Evolutionary conservation across 257 asterid genomes (phyloP).

Genomic region (Petrea volubilis): DNA sequence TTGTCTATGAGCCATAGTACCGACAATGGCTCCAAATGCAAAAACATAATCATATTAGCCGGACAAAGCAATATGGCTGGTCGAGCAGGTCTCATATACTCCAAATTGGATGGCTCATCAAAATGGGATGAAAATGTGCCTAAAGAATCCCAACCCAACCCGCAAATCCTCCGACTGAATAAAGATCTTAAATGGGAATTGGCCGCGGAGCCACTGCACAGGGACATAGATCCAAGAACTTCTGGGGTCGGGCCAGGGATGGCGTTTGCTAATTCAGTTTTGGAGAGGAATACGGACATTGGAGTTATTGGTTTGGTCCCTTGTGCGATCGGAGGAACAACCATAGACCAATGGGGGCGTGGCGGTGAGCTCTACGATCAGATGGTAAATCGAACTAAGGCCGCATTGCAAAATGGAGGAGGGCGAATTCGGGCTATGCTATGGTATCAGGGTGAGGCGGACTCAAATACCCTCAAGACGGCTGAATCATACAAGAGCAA

Average conservation of each 20-base stretch:
- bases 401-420: slow-evolving; percentile 32
- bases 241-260: slow-evolving; percentile 75
- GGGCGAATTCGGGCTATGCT: slow-evolving; percentile 24
- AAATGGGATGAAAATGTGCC: slow-evolving; percentile 42
- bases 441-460: slow-evolving; percentile 61
- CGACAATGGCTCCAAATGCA: neutral
- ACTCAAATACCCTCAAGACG: neutral
- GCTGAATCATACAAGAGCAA: slow-evolving; percentile 19
- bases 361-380: slow-evolving; percentile 32
- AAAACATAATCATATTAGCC: slow-evolving; percentile 45
- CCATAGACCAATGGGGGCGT: slow-evolving; percentile 38
- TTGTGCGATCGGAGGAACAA: slow-evolving; percentile 54
- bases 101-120: neutral
- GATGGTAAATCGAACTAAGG: slow-evolving; percentile 36
- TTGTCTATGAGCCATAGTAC: slow-evolving; percentile 2
- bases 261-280: slow-evolving; percentile 49
- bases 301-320: slow-evolving; percentile 64
- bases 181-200: slow-evolving; percentile 34
- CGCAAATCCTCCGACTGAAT: slow-evolving; percentile 39
- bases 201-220: slow-evolving; percentile 64
- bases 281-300: slow-evolving; percentile 29
- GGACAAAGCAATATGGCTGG: slow-evolving; percentile 82
- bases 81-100: slow-evolving; percentile 47
- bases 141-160: slow-evolving; percentile 24
- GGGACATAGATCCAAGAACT: slow-evolving; percentile 44